Percentiles rank a stretch among this genome's conserved stretches.
These are phyloP conservation scores for Gossypium ekmanianum DNA, from an alignment of 345 rosid species.

Conservation along the genomic window DNA sequence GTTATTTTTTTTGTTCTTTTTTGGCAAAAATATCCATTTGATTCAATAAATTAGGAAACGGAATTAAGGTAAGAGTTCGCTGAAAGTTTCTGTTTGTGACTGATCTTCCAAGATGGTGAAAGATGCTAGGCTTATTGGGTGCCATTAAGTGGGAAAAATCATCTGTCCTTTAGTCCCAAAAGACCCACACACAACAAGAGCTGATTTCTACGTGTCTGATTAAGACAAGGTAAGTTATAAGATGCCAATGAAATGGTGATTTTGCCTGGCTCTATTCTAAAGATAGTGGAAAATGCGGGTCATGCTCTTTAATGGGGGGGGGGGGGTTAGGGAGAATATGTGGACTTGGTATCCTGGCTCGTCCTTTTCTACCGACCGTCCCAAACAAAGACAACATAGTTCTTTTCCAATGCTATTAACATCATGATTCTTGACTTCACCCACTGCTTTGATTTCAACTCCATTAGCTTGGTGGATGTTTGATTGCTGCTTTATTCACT, in stretches of 20 bases:
- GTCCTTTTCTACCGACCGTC: neutral
- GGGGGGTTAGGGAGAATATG: neutral
- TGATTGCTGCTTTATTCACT: neutral
- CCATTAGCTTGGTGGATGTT: too few relatives aligned
- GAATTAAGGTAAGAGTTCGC: too few relatives aligned
- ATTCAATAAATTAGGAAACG: too few relatives aligned
- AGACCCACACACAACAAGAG: neutral
- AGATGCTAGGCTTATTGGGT: too few relatives aligned
- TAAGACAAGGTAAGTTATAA: neutral
- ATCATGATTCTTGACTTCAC: neutral
- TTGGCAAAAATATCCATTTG: neutral
- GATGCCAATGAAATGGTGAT: neutral
- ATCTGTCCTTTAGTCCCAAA: neutral
- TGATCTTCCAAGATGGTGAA: too few relatives aligned
- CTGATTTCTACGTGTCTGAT: neutral
- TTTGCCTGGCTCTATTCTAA: neutral
- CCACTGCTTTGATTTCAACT: neutral
- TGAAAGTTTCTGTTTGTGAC: too few relatives aligned
- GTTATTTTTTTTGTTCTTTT: neutral
- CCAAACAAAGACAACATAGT: conserved; percentile 21
- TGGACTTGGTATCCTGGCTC: neutral
- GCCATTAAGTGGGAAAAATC: neutral
- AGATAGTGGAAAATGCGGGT: neutral
- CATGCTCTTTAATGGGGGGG: neutral
- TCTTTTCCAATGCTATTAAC: conserved; percentile 11